These are phyloP conservation scores for Globisporangium parvum DNA, from an alignment of 352 stramenopile genomes.

Conservation along the genomic window DNA sequence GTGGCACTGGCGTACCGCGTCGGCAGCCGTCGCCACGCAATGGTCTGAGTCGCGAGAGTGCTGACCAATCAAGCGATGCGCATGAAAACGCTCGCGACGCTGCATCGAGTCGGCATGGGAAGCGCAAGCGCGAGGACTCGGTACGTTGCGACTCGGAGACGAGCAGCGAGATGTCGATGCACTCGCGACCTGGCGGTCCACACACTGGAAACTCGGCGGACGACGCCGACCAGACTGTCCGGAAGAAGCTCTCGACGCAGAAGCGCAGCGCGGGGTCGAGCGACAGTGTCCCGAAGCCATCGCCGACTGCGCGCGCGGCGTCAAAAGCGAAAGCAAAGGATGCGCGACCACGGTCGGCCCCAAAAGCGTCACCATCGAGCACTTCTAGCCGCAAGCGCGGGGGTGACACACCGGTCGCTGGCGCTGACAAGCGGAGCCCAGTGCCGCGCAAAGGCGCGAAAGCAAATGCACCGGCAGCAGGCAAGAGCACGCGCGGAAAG, in stretches of 20 bases:
- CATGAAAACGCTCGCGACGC: neutral
- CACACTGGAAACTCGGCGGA: neutral
- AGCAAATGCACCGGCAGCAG: neutral
- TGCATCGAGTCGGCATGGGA: slow-evolving; percentile 11
- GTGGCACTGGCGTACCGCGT: neutral
- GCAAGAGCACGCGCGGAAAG: neutral
- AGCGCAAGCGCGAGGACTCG: slow-evolving; percentile 22
- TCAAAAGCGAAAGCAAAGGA: slow-evolving; percentile 14
- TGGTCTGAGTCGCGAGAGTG: neutral
- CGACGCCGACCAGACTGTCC: neutral
- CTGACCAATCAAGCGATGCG: neutral
- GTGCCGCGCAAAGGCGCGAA: neutral
- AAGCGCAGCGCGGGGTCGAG: neutral
- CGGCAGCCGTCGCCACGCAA: neutral
- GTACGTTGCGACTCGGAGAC: slow-evolving; percentile 8
- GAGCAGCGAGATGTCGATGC: slow-evolving; percentile 9
- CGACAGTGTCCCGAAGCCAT: slow-evolving; percentile 9
- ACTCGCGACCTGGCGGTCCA: neutral
- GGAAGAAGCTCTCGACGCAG: neutral
- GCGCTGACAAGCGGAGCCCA: slow-evolving; percentile 9
- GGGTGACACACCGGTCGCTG: neutral
- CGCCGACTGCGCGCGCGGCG: slow-evolving; percentile 11
- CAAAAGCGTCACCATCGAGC: slow-evolving; percentile 5
- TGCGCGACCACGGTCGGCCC: neutral
- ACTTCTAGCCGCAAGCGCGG: slow-evolving; percentile 3